Conservation (phyloP, 441 rosid species). For the Jatropha podagrica region DNA sequence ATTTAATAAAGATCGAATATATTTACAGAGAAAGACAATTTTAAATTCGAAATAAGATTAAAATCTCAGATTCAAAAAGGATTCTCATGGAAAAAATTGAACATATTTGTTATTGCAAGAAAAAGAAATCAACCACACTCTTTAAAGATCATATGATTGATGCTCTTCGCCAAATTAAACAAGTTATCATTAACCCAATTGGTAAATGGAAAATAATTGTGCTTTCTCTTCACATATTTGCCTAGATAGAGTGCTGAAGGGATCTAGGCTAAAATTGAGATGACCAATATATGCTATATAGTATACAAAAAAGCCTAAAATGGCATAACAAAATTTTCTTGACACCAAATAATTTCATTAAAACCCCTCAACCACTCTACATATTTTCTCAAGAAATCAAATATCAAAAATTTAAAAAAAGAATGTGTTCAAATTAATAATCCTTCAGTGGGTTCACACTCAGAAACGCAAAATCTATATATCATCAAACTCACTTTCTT, state of each 20-base stretch:
- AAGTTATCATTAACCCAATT: neutral
- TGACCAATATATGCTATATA: neutral
- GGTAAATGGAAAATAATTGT: neutral
- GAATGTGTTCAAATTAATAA: neutral
- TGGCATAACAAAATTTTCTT: neutral
- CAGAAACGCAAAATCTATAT: neutral
- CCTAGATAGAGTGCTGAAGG: neutral
- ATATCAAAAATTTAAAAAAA: neutral
- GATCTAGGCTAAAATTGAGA: neutral
- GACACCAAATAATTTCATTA: neutral
- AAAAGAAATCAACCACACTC: too few relatives aligned
- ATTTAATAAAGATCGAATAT: too few relatives aligned
- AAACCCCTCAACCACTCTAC: neutral
- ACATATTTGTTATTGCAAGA: too few relatives aligned
- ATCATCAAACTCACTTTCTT: neutral
- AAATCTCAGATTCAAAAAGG: too few relatives aligned
- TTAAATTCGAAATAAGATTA: too few relatives aligned
- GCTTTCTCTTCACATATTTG: neutral
- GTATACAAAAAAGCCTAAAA: neutral
- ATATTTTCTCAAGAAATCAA: neutral
- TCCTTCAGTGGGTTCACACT: neutral
- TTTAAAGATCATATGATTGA: too few relatives aligned
- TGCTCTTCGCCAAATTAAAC: neutral
- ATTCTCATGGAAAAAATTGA: too few relatives aligned
- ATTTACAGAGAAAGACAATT: too few relatives aligned